Evolutionary conservation across 129 eudicot species (phyloP).

Genomic region (Kitagawia praeruptora): DNA sequence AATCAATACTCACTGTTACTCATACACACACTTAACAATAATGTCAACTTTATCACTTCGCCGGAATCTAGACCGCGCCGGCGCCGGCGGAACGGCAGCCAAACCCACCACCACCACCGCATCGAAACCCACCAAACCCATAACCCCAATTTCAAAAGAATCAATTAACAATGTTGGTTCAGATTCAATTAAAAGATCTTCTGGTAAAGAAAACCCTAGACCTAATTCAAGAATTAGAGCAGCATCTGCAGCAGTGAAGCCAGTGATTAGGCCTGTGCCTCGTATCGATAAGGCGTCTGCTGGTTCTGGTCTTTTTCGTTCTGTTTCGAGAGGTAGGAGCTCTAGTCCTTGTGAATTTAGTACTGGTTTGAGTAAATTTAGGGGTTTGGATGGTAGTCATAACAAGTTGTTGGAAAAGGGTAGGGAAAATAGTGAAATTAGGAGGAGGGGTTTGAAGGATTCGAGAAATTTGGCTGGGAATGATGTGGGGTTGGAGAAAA

Average conservation of each 20-base stretch:
- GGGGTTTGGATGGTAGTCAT: constrained; percentile 40
- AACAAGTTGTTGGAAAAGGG: constrained; percentile 20
- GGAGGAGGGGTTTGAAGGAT: not conserved
- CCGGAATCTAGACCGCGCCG: constrained; percentile 37
- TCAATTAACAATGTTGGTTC: constrained; percentile 1
- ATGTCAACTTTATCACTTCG: constrained; percentile 52
- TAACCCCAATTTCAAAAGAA: constrained; percentile 48
- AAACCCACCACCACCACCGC: constrained; percentile 34
- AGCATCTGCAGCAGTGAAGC: constrained; percentile 37
- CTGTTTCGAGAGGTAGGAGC: constrained; percentile 81
- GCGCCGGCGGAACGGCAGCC: not conserved
- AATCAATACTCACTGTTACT: not conserved
- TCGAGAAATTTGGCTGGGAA: constrained; percentile 1
- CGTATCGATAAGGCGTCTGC: constrained; percentile 30
- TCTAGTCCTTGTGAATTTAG: constrained; percentile 72
- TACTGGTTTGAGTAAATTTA: constrained; percentile 36
- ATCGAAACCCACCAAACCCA: constrained; percentile 31
- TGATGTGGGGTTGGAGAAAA: constrained; percentile 5
- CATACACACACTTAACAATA: constrained; percentile 2
- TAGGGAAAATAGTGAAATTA: not conserved
- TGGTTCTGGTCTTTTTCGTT: constrained; percentile 31
- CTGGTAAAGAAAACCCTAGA: constrained; percentile 68
- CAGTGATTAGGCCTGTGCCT: constrained; percentile 50
- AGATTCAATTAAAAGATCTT: constrained; percentile 22
- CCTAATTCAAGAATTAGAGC: constrained; percentile 47